A percentile compares a stretch with the other conserved stretches of the same genome.
These are phyloP conservation scores for Penicillium maclennaniae DNA, from an alignment of 495 filamentous ascomycete species.

Conservation along the genomic window DNA sequence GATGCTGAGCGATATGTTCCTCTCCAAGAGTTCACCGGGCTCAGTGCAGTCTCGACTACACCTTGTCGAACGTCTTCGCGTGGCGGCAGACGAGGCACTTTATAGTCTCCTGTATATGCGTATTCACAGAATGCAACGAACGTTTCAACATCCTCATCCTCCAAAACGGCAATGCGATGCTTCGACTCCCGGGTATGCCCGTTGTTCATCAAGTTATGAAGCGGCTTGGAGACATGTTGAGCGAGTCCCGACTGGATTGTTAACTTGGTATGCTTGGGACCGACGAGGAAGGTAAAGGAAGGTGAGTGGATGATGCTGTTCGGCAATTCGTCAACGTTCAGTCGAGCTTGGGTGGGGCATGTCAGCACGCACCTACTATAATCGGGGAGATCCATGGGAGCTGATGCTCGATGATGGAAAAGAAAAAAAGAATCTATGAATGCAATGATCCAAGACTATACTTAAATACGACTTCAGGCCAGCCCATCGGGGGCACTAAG, in stretches of 20 bases:
- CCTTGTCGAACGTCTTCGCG: slow-evolving; percentile 10
- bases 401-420: background rate
- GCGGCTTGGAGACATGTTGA: slow-evolving; percentile 43
- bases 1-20: slow-evolving; percentile 21
- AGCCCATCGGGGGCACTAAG: slow-evolving; percentile 8
- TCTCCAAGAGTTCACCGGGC: slow-evolving; percentile 17
- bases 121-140: slow-evolving; percentile 49
- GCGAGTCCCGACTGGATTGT: slow-evolving; percentile 47
- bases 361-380: slow-evolving; percentile 32
- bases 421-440: background rate
- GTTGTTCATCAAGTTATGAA: slow-evolving; percentile 47
- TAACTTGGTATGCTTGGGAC: slow-evolving; percentile 40
- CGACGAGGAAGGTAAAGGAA: slow-evolving; percentile 50
- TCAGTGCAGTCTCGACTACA: slow-evolving; percentile 8
- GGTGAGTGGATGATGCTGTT: slow-evolving; percentile 41
- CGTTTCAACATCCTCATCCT: slow-evolving; percentile 46
- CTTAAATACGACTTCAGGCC: slow-evolving; percentile 12
- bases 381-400: slow-evolving; percentile 33
- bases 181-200: slow-evolving; percentile 44
- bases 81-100: slow-evolving; percentile 21
- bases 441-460: background rate
- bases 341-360: background rate
- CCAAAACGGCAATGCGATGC: slow-evolving; percentile 38
- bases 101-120: slow-evolving; percentile 49
- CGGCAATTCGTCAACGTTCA: slow-evolving; percentile 1